These are phyloP conservation scores for Cylindrodendrum hubeiense DNA, from an alignment of 2,329 filamentous ascomycete species.

Conservation along the genomic window DNA sequence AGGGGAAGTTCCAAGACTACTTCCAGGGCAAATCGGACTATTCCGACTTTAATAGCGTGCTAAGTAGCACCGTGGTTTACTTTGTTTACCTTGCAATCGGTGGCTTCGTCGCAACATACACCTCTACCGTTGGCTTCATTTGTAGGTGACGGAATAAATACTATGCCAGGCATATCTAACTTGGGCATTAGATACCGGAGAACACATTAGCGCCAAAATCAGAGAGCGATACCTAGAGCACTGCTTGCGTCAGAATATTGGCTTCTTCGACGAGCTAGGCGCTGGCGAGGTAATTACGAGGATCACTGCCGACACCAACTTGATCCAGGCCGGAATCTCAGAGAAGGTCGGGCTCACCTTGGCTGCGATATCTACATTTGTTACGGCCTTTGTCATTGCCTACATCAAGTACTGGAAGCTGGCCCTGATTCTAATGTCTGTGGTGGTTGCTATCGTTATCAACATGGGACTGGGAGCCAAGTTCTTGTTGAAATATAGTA, in stretches of 20 bases:
- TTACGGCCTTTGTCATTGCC: conserved; percentile 84
- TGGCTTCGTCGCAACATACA: conserved; percentile 79
- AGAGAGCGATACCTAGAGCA: conserved; percentile 58
- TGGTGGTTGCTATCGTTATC: conserved; percentile 77
- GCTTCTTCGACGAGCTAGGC: conserved; percentile 59
- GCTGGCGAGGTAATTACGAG: conserved; percentile 47
- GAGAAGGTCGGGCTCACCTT: conserved; percentile 82
- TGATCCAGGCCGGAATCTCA: conserved; percentile 87
- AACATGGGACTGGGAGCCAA: conserved; percentile 76
- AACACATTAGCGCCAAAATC: conserved; percentile 53
- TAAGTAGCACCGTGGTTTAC: conserved; percentile 70
- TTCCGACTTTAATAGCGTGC: conserved; percentile 66
- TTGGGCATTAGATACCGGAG: conserved; percentile 22
- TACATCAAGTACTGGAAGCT: conserved; percentile 89
- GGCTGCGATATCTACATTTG: conserved; percentile 77
- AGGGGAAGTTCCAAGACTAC: conserved; percentile 74
- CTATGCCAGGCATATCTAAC: conserved; percentile 9
- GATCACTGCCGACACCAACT: conserved; percentile 86
- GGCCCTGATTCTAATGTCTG: conserved; percentile 81
- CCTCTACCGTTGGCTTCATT: conserved; percentile 87
- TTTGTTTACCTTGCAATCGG: conserved; percentile 84
- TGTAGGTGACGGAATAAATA: conserved; percentile 50
- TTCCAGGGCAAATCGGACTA: conserved; percentile 59
- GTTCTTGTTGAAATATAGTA: conserved; percentile 80
- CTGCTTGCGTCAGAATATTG: conserved; percentile 61